Evolutionary conservation across 2,329 filamentous ascomycete genomes (phyloP), one percentile per base, ranked within the genome.

Genomic region (Ascochyta koolunga): DNA sequence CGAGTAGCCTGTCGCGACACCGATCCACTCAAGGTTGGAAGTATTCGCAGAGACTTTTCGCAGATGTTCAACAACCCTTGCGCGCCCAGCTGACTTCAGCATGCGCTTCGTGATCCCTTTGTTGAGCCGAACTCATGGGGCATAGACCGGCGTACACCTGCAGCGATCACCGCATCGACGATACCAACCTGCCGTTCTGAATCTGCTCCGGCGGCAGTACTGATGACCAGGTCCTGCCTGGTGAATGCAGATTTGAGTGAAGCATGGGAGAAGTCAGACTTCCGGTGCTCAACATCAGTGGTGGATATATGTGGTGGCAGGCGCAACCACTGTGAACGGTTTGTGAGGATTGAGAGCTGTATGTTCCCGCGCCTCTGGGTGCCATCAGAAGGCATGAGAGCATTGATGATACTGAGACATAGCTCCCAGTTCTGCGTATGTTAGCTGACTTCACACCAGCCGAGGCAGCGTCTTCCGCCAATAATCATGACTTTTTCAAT

Each of bases 71-170:
- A 76, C 64, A 2, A 70, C 59, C 25, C 65, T 65, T 9, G 66
- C 67, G 16, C 70, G 66, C 37, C 66, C 69, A 10, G 52, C 59
- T 32, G 60, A 61, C 9, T 68, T 69, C 16, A 69, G 61, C 10
- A 76, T 50, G 8, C 73, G 67, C 13, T 54, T 46, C 41, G 70
- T 67, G 7, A 77, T 59, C 4, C 43, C 40, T 15, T 50, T 37
- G 54, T 76, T 77, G 25, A 72, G 56, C 74, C 76, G 55, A 77
- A 80, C 50, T 79, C 78, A 24, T 72, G 66, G 10, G 78, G 77
- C 24, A 80, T 69, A 59, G 78, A 75, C 15, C 74, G 70, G 39
- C 62, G 67, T 3, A 79, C 76, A 8, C 74, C 72, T 7, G 74
- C 75, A 15, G 71, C 67, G 37, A 77, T 57, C 15, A 72, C 66